Conservation (phyloP, 208 protist species). For the Trypanosoma scelopori region DNA sequence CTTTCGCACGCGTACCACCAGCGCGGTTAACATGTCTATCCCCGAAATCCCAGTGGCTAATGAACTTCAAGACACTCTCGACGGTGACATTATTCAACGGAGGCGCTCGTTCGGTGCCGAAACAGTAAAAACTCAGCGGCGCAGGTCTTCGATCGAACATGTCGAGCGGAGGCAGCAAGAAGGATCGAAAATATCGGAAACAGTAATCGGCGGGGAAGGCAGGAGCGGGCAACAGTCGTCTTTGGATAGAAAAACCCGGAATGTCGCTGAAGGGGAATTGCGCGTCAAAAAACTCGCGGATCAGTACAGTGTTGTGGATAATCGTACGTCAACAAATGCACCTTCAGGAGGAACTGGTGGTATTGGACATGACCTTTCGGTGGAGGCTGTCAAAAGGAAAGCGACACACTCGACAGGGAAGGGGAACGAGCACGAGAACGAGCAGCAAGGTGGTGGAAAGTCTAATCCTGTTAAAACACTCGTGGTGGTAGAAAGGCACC, state of each 20-base stretch:
- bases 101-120: background rate
- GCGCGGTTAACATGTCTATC: slow-evolving; percentile 42
- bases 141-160: slow-evolving; percentile 7
- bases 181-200: no score
- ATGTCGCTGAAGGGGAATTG: no score
- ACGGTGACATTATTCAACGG: background rate
- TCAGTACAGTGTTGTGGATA: no score
- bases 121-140: background rate
- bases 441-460: slow-evolving; percentile 11
- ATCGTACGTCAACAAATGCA: no score
- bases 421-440: background rate
- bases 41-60: slow-evolving; percentile 64
- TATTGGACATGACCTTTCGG: no score
- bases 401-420: no score
- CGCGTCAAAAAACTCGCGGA: no score
- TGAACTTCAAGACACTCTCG: slow-evolving; percentile 37
- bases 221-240: background rate
- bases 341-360: no score
- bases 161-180: background rate
- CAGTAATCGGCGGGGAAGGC: slow-evolving; percentile 7
- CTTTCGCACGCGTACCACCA: slow-evolving; percentile 35
- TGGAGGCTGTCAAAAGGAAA: no score
- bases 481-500: slow-evolving; percentile 59
- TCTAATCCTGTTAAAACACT: slow-evolving; percentile 62
- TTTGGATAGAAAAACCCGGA: no score